Evolutionary conservation across 2,329 filamentous ascomycete species (phyloP).

Genomic region (Dichotomopilus funicola): DNA sequence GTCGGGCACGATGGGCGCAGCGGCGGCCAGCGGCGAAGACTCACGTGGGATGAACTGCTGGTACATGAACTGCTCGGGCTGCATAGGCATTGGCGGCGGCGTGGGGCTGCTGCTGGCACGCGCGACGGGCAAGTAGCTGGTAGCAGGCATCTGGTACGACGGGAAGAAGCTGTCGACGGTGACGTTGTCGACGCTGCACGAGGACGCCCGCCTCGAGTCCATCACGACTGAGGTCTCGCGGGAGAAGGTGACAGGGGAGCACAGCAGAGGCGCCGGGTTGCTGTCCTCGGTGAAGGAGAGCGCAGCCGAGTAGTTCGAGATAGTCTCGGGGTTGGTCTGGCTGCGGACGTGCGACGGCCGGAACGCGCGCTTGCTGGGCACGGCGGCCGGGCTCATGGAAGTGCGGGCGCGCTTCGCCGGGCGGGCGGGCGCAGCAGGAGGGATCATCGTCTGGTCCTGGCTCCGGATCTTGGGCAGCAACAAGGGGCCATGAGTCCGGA

Average conservation of each 20-base stretch:
- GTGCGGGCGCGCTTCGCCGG: constrained; percentile 53
- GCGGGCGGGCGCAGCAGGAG: constrained; percentile 45
- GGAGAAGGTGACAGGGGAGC: constrained; percentile 56
- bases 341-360: constrained; percentile 49
- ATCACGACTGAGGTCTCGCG: constrained; percentile 37
- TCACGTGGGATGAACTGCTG: constrained; percentile 41
- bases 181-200: constrained; percentile 59
- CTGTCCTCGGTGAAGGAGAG: constrained; percentile 35
- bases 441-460: constrained; percentile 72
- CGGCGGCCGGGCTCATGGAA: constrained; percentile 36
- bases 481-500: constrained; percentile 71
- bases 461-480: constrained; percentile 79
- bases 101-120: constrained; percentile 25
- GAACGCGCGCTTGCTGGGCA: constrained; percentile 27
- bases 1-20: constrained; percentile 31
- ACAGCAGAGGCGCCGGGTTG: constrained; percentile 46
- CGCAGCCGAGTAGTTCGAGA: constrained; percentile 34
- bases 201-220: constrained; percentile 54
- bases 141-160: constrained; percentile 66
- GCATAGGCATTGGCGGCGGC: constrained; percentile 23
- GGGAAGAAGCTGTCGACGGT: constrained; percentile 71
- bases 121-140: constrained; percentile 36
- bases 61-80: constrained; percentile 42
- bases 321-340: constrained; percentile 56
- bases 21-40: constrained; percentile 38